Conservation (phyloP, 192 early-diverging fungal genomes). For the Backusella mclennaniae region DNA sequence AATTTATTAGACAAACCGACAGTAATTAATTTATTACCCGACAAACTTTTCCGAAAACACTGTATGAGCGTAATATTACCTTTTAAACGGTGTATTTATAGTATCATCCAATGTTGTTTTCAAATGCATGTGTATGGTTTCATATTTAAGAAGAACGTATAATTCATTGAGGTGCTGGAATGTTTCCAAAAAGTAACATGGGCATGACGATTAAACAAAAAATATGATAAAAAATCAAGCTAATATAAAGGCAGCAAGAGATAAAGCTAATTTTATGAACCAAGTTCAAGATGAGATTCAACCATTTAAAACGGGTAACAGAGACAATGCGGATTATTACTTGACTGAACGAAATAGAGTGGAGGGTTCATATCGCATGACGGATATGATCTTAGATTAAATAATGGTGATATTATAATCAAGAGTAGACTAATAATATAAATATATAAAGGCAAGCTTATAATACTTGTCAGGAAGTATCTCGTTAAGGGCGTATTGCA, state of each 20-base stretch:
- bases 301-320: slow-evolving; percentile 36
- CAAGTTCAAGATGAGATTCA: slow-evolving; percentile 63
- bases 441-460: slow-evolving; percentile 67
- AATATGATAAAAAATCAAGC: slow-evolving; percentile 36
- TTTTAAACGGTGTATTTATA: too few relatives aligned
- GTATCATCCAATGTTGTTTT: too few relatives aligned
- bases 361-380: slow-evolving; percentile 69
- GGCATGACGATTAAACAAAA: not conserved
- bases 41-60: too few relatives aligned
- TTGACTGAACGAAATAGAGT: slow-evolving; percentile 71
- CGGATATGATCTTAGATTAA: slow-evolving; percentile 79
- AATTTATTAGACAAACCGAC: too few relatives aligned
- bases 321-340: slow-evolving; percentile 58
- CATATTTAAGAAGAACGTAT: too few relatives aligned
- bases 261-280: slow-evolving; percentile 68
- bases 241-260: slow-evolving; percentile 59
- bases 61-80: too few relatives aligned
- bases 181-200: not conserved
- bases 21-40: too few relatives aligned
- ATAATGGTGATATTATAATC: slow-evolving; percentile 1
- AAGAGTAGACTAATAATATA: not conserved
- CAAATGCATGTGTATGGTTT: too few relatives aligned
- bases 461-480: slow-evolving; percentile 62
- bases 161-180: too few relatives aligned
- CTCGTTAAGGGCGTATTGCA: slow-evolving; percentile 57